Conservation (phyloP, 805 yeast genomes). For the Pichia manshurica region DNA sequence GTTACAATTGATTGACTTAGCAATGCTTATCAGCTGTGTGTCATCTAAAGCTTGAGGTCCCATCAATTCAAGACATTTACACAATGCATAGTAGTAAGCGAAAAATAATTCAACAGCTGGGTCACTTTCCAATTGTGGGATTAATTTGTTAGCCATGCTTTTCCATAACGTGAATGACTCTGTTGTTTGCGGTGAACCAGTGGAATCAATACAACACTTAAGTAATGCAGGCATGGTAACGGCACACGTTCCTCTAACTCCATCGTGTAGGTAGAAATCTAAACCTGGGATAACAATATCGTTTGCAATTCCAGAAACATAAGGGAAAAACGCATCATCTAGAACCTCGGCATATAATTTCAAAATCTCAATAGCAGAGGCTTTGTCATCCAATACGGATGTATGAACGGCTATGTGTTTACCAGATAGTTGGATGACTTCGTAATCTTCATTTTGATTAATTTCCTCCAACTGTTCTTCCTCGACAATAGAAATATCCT, state of each 20-base stretch:
- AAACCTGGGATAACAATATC: constrained; percentile 84
- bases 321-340: constrained; percentile 76
- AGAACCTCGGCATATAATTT: constrained; percentile 80
- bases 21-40: constrained; percentile 49
- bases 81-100: constrained; percentile 68
- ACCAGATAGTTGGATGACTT: constrained; percentile 84
- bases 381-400: constrained; percentile 89
- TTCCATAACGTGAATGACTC: constrained; percentile 69
- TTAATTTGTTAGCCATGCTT: constrained; percentile 58
- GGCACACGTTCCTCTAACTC: constrained; percentile 89
- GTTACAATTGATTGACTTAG: constrained; percentile 54
- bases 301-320: constrained; percentile 68
- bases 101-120: constrained; percentile 80
- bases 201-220: constrained; percentile 51
- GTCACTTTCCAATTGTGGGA: constrained; percentile 64
- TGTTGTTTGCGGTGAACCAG: constrained; percentile 45
- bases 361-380: constrained; percentile 82
- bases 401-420: constrained; percentile 94
- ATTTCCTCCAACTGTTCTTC: constrained; percentile 81
- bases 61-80: constrained; percentile 58
- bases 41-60: constrained; percentile 57
- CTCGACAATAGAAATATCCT: constrained; percentile 82
- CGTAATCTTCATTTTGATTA: constrained; percentile 89
- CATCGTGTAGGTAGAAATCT: constrained; percentile 88
- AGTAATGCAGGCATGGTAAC: constrained; percentile 74